Conservation (phyloP, 1,139 yeast species). For the Starmera stellimalicola region DNA sequence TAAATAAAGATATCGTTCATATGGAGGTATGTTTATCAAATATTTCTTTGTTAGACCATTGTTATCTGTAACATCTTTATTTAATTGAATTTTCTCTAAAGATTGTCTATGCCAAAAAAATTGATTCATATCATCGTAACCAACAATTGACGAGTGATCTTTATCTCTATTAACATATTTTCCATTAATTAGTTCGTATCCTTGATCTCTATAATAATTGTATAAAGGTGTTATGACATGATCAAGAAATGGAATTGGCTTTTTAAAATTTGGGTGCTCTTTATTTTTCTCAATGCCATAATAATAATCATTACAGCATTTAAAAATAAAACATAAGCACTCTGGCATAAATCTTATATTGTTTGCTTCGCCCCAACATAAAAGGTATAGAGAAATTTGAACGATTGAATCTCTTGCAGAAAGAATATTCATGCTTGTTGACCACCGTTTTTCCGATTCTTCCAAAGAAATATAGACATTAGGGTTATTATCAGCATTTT, state of each 20-base stretch:
- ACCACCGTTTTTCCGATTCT: conserved; percentile 38
- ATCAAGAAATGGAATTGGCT: conserved; percentile 36
- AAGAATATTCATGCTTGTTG: conserved; percentile 33
- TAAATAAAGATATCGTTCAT: conserved; percentile 36
- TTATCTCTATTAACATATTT: conserved; percentile 33
- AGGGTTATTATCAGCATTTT: conserved; percentile 5
- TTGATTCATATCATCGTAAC: conserved; percentile 59
- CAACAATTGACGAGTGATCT: conserved; percentile 45
- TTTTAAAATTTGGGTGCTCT: conserved; percentile 7
- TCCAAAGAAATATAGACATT: conserved; percentile 18
- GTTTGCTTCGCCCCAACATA: conserved; percentile 78
- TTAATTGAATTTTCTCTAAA: conserved; percentile 33
- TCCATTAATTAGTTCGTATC: conserved; percentile 30
- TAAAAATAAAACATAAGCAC: conserved; percentile 62
- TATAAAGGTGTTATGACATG: conserved; percentile 65
- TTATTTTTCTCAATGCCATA: conserved; percentile 24
- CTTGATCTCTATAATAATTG: conserved; percentile 43
- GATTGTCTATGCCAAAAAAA: conserved; percentile 50
- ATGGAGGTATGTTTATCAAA: conserved; percentile 34
- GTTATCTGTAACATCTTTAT: conserved; percentile 13
- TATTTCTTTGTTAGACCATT: conserved; percentile 18
- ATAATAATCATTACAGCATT: conserved; percentile 58
- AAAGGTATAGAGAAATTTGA: conserved; percentile 51
- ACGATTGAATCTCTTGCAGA: conserved; percentile 42
- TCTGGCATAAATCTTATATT: conserved; percentile 75